Evolutionary conservation across 371 early-diverging fungal species (phyloP).

Genomic region (Paraphysoderma sedebokerense): DNA sequence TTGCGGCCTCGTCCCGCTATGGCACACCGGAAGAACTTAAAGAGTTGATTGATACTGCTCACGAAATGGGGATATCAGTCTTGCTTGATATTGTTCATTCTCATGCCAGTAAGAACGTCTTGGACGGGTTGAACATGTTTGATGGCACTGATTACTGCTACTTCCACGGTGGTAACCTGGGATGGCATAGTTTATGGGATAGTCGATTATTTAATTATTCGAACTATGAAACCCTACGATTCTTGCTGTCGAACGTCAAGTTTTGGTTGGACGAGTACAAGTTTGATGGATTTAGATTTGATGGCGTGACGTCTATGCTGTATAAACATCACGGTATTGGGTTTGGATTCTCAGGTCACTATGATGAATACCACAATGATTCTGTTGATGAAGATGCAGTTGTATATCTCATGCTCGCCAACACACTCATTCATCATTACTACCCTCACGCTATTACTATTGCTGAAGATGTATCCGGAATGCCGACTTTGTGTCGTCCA

Average conservation of each 20-base stretch:
- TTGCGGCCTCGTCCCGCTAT: conserved; percentile 75
- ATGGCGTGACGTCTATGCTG: conserved; percentile 92
- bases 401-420: conserved; percentile 78
- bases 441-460: conserved; percentile 69
- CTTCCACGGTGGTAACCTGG: conserved; percentile 77
- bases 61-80: conserved; percentile 68
- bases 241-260: conserved; percentile 80
- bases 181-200: conserved; percentile 87
- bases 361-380: conserved; percentile 81
- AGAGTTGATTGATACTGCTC: conserved; percentile 81
- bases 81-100: conserved; percentile 93
- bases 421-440: conserved; percentile 59
- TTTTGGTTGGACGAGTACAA: conserved; percentile 77
- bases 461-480: conserved; percentile 95
- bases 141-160: conserved; percentile 91
- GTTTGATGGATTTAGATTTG: conserved; percentile 96
- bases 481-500: conserved; percentile 89
- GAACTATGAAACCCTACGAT: conserved; percentile 71
- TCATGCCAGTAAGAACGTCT: conserved; percentile 86
- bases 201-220: conserved; percentile 87
- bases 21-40: conserved; percentile 84
- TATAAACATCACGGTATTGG: conserved; percentile 90
- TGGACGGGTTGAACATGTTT: conserved; percentile 86
- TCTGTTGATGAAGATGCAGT: conserved; percentile 70
- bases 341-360: conserved; percentile 79